Percentiles rank a stretch among this genome's conserved stretches.
These are phyloP conservation scores for Graphiopsis chlorocephala DNA, from an alignment of 2,329 filamentous ascomycete genomes.

Conservation along the genomic window DNA sequence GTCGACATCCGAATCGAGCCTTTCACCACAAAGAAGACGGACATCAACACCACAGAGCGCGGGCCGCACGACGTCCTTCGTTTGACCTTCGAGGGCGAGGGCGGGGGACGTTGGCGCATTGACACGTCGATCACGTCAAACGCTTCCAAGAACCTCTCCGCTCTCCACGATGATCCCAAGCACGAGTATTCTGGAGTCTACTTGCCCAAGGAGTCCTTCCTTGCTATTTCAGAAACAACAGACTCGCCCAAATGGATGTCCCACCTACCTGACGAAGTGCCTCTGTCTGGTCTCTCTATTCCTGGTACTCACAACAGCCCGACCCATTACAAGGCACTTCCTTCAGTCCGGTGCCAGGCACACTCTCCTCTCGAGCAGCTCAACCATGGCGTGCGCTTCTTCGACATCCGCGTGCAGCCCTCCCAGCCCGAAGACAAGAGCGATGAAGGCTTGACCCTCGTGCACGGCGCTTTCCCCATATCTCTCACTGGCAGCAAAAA, in stretches of 20 bases:
- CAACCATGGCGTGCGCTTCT: conserved; percentile 85
- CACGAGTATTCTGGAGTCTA: conserved; percentile 40
- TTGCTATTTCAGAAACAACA: conserved; percentile 68
- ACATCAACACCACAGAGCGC: conserved; percentile 59
- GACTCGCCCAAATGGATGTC: conserved; percentile 77
- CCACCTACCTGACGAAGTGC: conserved; percentile 66
- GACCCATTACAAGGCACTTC: conserved; percentile 77
- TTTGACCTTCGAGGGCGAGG: conserved; percentile 67
- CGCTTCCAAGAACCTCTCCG: conserved; percentile 37
- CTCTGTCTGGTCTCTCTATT: conserved; percentile 79
- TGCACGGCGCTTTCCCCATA: conserved; percentile 88
- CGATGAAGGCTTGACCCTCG: conserved; percentile 71
- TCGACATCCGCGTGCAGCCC: conserved; percentile 82
- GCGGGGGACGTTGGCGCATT: conserved; percentile 63
- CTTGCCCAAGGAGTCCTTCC: conserved; percentile 37
- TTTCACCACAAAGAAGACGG: conserved; percentile 64
- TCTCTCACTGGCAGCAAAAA: conserved; percentile 78
- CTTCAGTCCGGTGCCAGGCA: conserved; percentile 89
- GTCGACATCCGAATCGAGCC: conserved; percentile 63
- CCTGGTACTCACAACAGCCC: conserved; percentile 96
- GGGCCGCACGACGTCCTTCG: conserved; percentile 64
- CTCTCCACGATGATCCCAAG: conserved; percentile 40
- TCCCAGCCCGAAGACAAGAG: conserved; percentile 54
- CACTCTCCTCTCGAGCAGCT: conserved; percentile 75
- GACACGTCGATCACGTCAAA: conserved; percentile 62